Base-by-base conservation (phyloP, 2,329 filamentous ascomycete species). In the Decorospora gaudefroyi region DNA sequence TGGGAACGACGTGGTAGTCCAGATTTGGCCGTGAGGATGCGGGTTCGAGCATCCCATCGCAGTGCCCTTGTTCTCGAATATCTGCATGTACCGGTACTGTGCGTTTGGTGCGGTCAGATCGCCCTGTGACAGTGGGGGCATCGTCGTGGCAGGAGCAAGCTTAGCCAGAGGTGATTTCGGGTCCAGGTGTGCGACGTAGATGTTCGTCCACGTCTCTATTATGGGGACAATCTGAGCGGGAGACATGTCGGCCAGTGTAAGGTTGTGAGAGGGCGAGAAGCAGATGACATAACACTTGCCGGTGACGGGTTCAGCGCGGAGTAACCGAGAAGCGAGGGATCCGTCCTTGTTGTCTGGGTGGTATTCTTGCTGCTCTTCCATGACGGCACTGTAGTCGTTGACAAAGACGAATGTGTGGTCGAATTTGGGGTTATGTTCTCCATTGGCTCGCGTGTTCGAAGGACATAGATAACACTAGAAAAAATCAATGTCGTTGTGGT, bases 1-100 rank as follows among this genome's bases (percentile, higher is more conserved):
- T 0, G 93, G 93, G 57, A 96, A 75, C 5, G 85, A 87, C 15
- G 89, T 96, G 0, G 91, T 95, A 2, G 90, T 93, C 93, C 93
- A 99, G 51, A 96, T 80, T 71, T 99, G 93, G 46, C 93, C 92
- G 73, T 99, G 93, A 0, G 93, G 93, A 70, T 99, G 93, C 1
- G 93, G 93, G 70, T 99, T 99, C 1, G 92, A 97, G 76, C 93
- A 99, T 37, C 93, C 93, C 93, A 99, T 99, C 8, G 92, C 90
- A 1, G 88, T 84, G 37, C 93, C 93, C 74, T 99, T 99, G 77
- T 99, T 99, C 75, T 99, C 93, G 53, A 99, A 99, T 54, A 99
- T 97, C 69, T 99, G 93, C 91, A 99, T 96, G 74, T 95, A 97
- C 40, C 87, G 83, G 62, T 95, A 90, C 72, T 95, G 89, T 39